Evolutionary conservation across 2,329 filamentous ascomycete species (phyloP).

Genomic region (Apiospora sp.): DNA sequence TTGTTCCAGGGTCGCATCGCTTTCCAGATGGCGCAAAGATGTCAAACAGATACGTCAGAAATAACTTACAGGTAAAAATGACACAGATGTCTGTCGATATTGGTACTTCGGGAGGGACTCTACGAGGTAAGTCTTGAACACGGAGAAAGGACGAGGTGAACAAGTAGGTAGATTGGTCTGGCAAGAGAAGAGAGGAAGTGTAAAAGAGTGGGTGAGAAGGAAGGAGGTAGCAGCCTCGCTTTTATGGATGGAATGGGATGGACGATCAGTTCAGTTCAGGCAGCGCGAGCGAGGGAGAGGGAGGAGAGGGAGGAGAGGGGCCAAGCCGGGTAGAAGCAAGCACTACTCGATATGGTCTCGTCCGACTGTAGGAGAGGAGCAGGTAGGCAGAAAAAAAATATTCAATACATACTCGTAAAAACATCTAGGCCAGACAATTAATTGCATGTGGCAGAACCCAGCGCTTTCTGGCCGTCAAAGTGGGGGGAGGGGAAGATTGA

Average conservation of each 20-base stretch:
- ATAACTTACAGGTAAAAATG: slow-evolving; percentile 22
- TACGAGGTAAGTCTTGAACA: slow-evolving; percentile 28
- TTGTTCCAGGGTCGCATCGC: not conserved
- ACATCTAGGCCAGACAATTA: slow-evolving; percentile 19
- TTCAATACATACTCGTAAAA: slow-evolving; percentile 24
- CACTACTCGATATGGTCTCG: slow-evolving; percentile 19
- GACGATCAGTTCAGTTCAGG: slow-evolving; percentile 7
- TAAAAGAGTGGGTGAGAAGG: slow-evolving; percentile 38
- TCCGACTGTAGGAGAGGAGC: slow-evolving; percentile 27
- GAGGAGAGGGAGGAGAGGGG: slow-evolving; percentile 34
- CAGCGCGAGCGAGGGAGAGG: slow-evolving; percentile 22
- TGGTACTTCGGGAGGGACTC: slow-evolving; percentile 18
- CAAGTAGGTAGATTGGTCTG: slow-evolving; percentile 38
- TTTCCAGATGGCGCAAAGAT: slow-evolving; percentile 10
- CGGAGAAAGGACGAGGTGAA: slow-evolving; percentile 32
- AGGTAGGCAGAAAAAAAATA: slow-evolving; percentile 26
- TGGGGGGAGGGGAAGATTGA: slow-evolving; percentile 30
- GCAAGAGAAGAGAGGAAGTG: slow-evolving; percentile 43
- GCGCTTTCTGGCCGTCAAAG: slow-evolving; percentile 25
- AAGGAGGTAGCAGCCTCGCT: slow-evolving; percentile 42
- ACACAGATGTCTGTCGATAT: slow-evolving; percentile 24
- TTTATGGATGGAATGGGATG: slow-evolving; percentile 42
- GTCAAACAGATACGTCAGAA: slow-evolving; percentile 12
- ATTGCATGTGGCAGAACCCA: slow-evolving; percentile 30
- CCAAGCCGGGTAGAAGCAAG: slow-evolving; percentile 32